Base-by-base conservation (phyloP, 2,329 filamentous ascomycete genomes). In the Cordyceps farinosa region DNA sequence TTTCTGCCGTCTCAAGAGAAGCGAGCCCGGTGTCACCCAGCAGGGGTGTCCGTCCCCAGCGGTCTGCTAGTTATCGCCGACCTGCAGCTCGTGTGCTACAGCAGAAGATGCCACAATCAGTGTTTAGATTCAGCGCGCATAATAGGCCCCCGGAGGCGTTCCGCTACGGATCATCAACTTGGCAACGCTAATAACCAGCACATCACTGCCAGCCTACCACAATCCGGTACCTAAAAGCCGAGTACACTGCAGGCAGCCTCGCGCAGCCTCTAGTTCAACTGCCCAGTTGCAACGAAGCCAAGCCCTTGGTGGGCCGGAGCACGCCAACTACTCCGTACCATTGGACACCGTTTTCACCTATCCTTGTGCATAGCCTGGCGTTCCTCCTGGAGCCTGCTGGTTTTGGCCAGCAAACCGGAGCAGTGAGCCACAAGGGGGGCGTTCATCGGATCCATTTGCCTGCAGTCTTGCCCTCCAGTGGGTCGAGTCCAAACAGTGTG, bases 261-360 rank as follows among this genome's bases (percentile, higher is more conserved):
- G 10, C 52, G 54, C 40, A 47, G 13, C 29, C 36, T 4, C 47
- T 30, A 11, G 44, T 48, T 44, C 40, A 15, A 42, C 42, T 40
- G 36, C 4, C 32, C 59, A 61, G 27, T 11, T 42, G 29, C 38
- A 22, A 56, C 30, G 22, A 62, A 53, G 32, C 17, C 13, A 27
- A 22, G 57, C 36, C 47, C 48, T 38, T 22, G 15, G 57, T 61
- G 60, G 60, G 30, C 34, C 52, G 5, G 30, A 3, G 3, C 4
- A 8, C 11, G 3, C n/a, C 30, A 11, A 10, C 50, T 64, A 40
- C 22, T 22, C 22, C 22, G 22, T 22, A 22, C 48, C 34, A 64
- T 64, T 64, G 62, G 62, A 64, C 62, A 64, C 62, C 62, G 62
- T 61, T 64, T 56, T 59, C 62, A 58, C 62, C 62, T 55, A 38